Percentiles rank a stretch among this genome's conserved stretches.
These are phyloP conservation scores for Cubamyces sp. DNA, from an alignment of 768 basidiomycete genomes.

Conservation along the genomic window DNA sequence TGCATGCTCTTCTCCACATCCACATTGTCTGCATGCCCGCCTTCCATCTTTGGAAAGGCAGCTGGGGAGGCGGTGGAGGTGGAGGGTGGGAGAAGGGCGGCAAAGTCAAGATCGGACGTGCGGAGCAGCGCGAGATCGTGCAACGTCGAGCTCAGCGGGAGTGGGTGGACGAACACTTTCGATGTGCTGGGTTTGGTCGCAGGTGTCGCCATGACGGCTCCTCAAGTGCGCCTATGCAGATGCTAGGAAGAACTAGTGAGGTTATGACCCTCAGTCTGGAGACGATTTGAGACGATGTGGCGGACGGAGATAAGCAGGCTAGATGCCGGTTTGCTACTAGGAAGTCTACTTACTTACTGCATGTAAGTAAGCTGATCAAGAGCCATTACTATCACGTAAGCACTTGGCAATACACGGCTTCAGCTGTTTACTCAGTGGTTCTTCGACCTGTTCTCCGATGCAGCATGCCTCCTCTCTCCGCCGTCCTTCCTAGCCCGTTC, in stretches of 20 bases:
- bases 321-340: too few relatives aligned
- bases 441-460: not conserved
- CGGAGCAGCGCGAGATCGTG: constrained; percentile 76
- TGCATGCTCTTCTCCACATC: constrained; percentile 46
- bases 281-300: too few relatives aligned
- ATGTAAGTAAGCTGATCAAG: too few relatives aligned
- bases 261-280: too few relatives aligned
- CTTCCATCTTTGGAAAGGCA: not conserved
- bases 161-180: constrained; percentile 44
- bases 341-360: too few relatives aligned
- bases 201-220: constrained; percentile 21
- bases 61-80: not conserved
- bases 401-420: too few relatives aligned
- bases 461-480: not conserved
- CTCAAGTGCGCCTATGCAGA: not conserved
- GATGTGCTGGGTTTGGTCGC: constrained; percentile 4
- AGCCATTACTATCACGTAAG: too few relatives aligned
- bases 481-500: not conserved
- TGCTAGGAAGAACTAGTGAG: not conserved
- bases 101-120: constrained; percentile 53
- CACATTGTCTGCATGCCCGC: constrained; percentile 4
- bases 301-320: too few relatives aligned
- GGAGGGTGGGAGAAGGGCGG: constrained; percentile 33
- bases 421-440: not conserved
- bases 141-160: constrained; percentile 62